Conservation (phyloP, 768 basidiomycete species). For the Termitomyces eurrhizus region DNA sequence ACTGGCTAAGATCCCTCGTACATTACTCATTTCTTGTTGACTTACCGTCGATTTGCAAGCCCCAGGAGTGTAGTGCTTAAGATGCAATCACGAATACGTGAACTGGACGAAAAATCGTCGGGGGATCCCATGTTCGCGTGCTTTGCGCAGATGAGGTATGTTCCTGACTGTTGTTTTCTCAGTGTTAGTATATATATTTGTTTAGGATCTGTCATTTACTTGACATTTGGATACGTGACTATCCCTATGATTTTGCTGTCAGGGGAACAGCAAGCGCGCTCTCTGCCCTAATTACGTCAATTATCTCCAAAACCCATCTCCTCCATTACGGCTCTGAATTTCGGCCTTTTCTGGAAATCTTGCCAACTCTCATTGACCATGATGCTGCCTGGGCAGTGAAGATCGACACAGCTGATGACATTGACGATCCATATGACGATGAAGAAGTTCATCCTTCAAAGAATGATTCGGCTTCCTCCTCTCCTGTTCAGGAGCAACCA, state of each 20-base stretch:
- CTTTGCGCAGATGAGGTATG: slow-evolving; percentile 83
- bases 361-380: slow-evolving; percentile 59
- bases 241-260: slow-evolving; percentile 78
- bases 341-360: slow-evolving; percentile 70
- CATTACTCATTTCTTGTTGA: slow-evolving; percentile 76
- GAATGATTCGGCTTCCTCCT: slow-evolving; percentile 16
- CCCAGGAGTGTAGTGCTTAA: slow-evolving; percentile 78
- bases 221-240: slow-evolving; percentile 72
- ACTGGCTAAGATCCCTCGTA: slow-evolving; percentile 60
- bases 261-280: slow-evolving; percentile 70
- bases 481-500: slow-evolving; percentile 21
- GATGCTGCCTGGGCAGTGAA: slow-evolving; percentile 77
- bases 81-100: slow-evolving; percentile 84
- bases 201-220: slow-evolving; percentile 75
- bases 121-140: slow-evolving; percentile 84
- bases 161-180: slow-evolving; percentile 3
- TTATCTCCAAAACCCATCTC: slow-evolving; percentile 75
- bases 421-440: slow-evolving; percentile 61
- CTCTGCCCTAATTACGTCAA: slow-evolving; percentile 71
- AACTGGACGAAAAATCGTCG: slow-evolving; percentile 58
- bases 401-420: slow-evolving; percentile 50
- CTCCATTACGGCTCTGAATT: slow-evolving; percentile 84
- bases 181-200: slow-evolving; percentile 1
- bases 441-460: slow-evolving; percentile 37
- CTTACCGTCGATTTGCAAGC: slow-evolving; percentile 78